Evolutionary conservation across 768 basidiomycete species (phyloP).

Genomic region (Tylopilus plumbeoviolaceoides): DNA sequence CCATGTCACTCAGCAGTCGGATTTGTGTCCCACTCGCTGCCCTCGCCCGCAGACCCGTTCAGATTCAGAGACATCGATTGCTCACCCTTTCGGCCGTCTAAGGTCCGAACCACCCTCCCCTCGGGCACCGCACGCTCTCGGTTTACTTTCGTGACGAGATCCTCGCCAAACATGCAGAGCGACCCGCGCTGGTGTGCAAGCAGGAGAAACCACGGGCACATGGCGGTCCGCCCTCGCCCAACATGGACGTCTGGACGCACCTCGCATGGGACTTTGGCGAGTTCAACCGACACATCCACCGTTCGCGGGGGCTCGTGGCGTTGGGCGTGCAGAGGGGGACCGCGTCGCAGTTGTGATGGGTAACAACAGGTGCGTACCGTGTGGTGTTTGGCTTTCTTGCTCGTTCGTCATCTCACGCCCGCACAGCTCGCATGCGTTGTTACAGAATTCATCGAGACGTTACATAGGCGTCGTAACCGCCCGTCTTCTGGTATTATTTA

Average conservation of each 20-base stretch:
- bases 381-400: neutral
- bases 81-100: constrained; percentile 51
- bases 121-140: constrained; percentile 53
- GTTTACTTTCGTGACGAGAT: constrained; percentile 60
- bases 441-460: constrained; percentile 61
- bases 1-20: constrained; percentile 5
- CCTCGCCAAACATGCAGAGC: constrained; percentile 41
- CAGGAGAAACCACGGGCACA: constrained; percentile 55
- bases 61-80: constrained; percentile 11
- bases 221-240: constrained; percentile 55
- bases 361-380: constrained; percentile 61
- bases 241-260: constrained; percentile 44
- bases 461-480: constrained; percentile 56
- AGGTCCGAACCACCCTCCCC: constrained; percentile 53
- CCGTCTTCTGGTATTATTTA: constrained; percentile 75
- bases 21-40: neutral
- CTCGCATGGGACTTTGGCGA: constrained; percentile 74
- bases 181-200: constrained; percentile 63
- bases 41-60: constrained; percentile 7
- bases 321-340: constrained; percentile 73
- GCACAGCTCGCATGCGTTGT: constrained; percentile 65
- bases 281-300: constrained; percentile 61
- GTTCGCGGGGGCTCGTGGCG: constrained; percentile 62
- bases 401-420: neutral
- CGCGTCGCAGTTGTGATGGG: constrained; percentile 82